Percentiles rank a stretch among this genome's conserved stretches.
These are phyloP conservation scores for Grosmannia huntii DNA, from an alignment of 2,329 filamentous ascomycete species.

Conservation along the genomic window DNA sequence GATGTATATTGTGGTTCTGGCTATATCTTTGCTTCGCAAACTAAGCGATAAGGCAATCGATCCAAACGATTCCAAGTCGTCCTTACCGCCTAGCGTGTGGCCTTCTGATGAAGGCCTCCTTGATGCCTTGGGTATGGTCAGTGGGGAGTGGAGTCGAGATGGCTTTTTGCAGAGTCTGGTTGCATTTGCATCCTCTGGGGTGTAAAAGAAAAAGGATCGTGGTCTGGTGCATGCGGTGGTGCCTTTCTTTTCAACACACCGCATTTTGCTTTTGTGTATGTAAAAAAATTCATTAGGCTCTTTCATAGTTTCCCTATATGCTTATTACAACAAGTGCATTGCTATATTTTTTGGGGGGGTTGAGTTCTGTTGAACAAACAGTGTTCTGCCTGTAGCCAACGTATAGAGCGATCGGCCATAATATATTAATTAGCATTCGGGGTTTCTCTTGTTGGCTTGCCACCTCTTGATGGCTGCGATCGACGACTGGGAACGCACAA, in stretches of 20 bases:
- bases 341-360: background rate
- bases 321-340: background rate
- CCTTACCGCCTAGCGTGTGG: conserved; percentile 47
- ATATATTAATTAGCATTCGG: too few species aligned
- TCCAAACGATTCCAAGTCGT: conserved; percentile 33
- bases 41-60: conserved; percentile 56
- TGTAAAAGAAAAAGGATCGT: conserved; percentile 4
- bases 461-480: too few species aligned
- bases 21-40: conserved; percentile 53
- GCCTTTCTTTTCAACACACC: background rate
- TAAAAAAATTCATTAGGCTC: background rate
- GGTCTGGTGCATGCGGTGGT: background rate
- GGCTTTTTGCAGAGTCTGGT: conserved; percentile 57
- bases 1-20: conserved; percentile 53
- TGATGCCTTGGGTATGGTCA: conserved; percentile 52
- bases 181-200: conserved; percentile 43
- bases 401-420: too few species aligned
- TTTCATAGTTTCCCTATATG: background rate
- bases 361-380: background rate
- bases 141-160: conserved; percentile 48
- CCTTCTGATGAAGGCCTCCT: conserved; percentile 57
- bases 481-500: too few species aligned
- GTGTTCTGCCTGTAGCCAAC: background rate
- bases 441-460: too few species aligned
- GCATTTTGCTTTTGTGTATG: background rate